Evolutionary conservation across 2,329 filamentous ascomycete species (phyloP).

Genomic region (Monosporascus sp.): DNA sequence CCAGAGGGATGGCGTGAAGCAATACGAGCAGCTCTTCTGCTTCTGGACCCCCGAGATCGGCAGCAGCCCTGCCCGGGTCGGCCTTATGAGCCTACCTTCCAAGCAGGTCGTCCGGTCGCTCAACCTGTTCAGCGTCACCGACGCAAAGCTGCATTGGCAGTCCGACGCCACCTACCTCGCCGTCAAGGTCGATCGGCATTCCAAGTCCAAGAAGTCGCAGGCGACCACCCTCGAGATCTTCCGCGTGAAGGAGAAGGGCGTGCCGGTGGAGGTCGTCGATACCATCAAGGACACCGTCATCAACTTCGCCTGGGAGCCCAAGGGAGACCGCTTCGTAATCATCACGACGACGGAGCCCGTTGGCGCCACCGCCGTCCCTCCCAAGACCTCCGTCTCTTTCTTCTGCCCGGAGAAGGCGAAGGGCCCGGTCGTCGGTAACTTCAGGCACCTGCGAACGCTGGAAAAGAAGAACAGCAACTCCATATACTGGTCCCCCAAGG

Average conservation of each 20-base stretch:
- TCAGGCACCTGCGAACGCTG: slow-evolving; percentile 89
- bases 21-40: slow-evolving; percentile 91
- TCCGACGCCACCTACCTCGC: slow-evolving; percentile 90
- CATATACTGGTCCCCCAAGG: slow-evolving; percentile 97
- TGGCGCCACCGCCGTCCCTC: slow-evolving; percentile 72
- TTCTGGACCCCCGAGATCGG: slow-evolving; percentile 99
- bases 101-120: slow-evolving; percentile 92
- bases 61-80: slow-evolving; percentile 96
- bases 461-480: slow-evolving; percentile 99
- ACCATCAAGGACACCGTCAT: slow-evolving; percentile 98
- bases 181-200: slow-evolving; percentile 97
- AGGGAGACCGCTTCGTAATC: slow-evolving; percentile 93
- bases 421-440: slow-evolving; percentile 75
- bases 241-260: slow-evolving; percentile 93
- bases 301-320: slow-evolving; percentile 99
- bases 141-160: slow-evolving; percentile 98
- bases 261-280: slow-evolving; percentile 96
- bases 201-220: slow-evolving; percentile 97
- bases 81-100: slow-evolving; percentile 89
- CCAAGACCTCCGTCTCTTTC: slow-evolving; percentile 93
- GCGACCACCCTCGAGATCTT: slow-evolving; percentile 98
- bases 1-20: slow-evolving; percentile 78
- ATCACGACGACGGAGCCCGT: slow-evolving; percentile 88
- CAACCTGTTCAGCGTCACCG: slow-evolving; percentile 96
- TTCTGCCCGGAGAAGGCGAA: slow-evolving; percentile 96